A percentile compares a stretch with the other conserved stretches of the same genome.
These are phyloP conservation scores for Penicillium frequentans DNA, from an alignment of 2,329 filamentous ascomycete species.

Conservation along the genomic window DNA sequence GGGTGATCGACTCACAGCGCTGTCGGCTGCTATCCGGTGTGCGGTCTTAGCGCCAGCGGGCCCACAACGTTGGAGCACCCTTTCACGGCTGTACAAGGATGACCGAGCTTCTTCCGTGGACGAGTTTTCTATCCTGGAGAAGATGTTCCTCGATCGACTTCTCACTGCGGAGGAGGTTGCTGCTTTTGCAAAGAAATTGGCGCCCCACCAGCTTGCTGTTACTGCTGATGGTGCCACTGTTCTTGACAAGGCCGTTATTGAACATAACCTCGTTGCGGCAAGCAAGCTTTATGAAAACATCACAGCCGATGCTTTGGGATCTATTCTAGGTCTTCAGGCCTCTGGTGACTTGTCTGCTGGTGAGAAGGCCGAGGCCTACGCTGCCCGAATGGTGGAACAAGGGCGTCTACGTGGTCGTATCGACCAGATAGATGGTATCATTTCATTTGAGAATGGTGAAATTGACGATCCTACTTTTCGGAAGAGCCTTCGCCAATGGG, in stretches of 20 bases:
- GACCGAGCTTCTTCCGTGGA: slow-evolving; percentile 73
- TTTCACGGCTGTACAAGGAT: slow-evolving; percentile 89
- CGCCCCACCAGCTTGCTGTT: slow-evolving; percentile 84
- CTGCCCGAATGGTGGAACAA: slow-evolving; percentile 94
- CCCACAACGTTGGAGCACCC: slow-evolving; percentile 73
- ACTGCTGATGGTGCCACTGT: slow-evolving; percentile 92
- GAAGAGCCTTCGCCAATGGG: slow-evolving; percentile 79
- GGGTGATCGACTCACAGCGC: slow-evolving; percentile 78
- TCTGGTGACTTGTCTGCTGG: slow-evolving; percentile 48
- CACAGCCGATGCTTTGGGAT: slow-evolving; percentile 70
- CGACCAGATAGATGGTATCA: slow-evolving; percentile 86
- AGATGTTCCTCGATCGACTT: slow-evolving; percentile 92
- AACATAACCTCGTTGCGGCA: slow-evolving; percentile 89
- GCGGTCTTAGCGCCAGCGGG: slow-evolving; percentile 91
- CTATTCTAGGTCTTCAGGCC: slow-evolving; percentile 70
- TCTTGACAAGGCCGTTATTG: slow-evolving; percentile 86
- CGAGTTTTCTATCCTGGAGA: slow-evolving; percentile 88
- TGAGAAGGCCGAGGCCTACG: slow-evolving; percentile 84
- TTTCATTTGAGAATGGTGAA: slow-evolving; percentile 77
- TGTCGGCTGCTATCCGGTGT: slow-evolving; percentile 85
- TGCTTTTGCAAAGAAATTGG: slow-evolving; percentile 76
- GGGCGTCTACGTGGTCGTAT: slow-evolving; percentile 83
- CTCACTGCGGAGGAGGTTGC: slow-evolving; percentile 79
- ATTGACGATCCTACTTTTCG: slow-evolving; percentile 61
- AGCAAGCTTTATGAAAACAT: slow-evolving; percentile 80